These are phyloP conservation scores for Phyllosticta paracitricarpa DNA, from an alignment of 2,329 filamentous ascomycete genomes.

Conservation along the genomic window DNA sequence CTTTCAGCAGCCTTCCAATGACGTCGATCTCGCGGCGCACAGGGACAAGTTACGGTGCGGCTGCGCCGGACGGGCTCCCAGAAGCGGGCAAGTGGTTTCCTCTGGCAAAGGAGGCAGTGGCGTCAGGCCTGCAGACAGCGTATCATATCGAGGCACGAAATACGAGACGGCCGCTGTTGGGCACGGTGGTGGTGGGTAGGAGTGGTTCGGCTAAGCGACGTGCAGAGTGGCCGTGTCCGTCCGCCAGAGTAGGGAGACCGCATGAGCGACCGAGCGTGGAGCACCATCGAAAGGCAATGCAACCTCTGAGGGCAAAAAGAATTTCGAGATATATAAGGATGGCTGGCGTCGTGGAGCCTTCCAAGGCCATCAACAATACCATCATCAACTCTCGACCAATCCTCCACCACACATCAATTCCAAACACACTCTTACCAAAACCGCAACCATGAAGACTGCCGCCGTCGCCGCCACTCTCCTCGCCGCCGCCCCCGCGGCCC, in stretches of 20 bases:
- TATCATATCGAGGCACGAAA: conserved; percentile 2
- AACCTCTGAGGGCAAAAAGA: not conserved
- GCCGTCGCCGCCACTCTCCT: conserved; percentile 19
- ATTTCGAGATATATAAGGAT: not conserved
- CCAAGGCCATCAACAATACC: not conserved
- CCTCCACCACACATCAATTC: not conserved
- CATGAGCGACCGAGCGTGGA: not conserved
- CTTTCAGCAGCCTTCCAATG: not conserved
- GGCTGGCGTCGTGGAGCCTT: not conserved
- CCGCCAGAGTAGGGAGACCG: not conserved
- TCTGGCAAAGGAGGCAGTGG: conserved; percentile 3
- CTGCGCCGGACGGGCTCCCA: not conserved
- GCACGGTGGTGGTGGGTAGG: too few species aligned
- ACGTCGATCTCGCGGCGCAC: not conserved
- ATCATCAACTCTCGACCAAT: not conserved
- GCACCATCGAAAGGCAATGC: not conserved
- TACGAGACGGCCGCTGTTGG: conserved; percentile 3
- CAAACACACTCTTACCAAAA: not conserved
- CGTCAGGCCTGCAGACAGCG: conserved; percentile 3
- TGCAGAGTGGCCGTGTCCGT: not conserved
- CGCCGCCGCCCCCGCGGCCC: conserved; percentile 15
- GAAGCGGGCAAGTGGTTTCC: not conserved
- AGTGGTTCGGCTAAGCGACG: not conserved
- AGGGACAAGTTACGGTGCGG: not conserved
- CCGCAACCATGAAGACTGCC: conserved; percentile 24